Evolutionary conservation across 345 rosid genomes (phyloP), one percentile per base, ranked within the genome.

Genomic region (Psidium friedrichsthalianum): DNA sequence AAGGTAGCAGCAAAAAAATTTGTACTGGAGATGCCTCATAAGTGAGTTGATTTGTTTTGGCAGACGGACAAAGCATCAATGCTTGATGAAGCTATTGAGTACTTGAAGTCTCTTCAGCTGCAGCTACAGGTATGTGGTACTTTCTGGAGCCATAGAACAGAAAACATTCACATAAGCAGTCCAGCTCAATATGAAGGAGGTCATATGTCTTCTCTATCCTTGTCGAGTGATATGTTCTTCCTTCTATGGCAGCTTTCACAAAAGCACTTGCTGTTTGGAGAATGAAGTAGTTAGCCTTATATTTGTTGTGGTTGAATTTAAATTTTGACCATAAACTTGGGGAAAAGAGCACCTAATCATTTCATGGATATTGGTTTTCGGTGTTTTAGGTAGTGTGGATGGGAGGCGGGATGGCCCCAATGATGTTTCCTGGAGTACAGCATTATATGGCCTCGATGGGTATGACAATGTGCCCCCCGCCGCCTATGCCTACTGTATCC

Each of bases 11-110:
- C 25, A 36, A 69, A 69, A 64, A 64, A 51, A 51, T 11, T 21
- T 69, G 76, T 64, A 29, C 76, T 14, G 18, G 27, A 29, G 76
- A 51, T 59, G 49, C 86, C 86, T 20, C 11, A 25, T 47, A 25
- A 42, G 27, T 42, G 64, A 55, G 44, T 83, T 84, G 14, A 36
- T 74, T 53, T 15, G 42, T 84, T 85, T 86, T 69, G 83, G 89
- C 91, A 96, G 98, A 93, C 98, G 54, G 99, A 96, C 86, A 96
- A 96, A 89, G 98, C 98, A 86, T 96, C 98, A 25, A 94, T 96
- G 94, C 90, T 96, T 82, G 99, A 95, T 69, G 99, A 96, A 88
- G 98, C 98, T 54, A 96, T 96, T 57, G 95, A 95, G 58, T 96
- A 96, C 88, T 85, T 96, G 90, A 96, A 95, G 88, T 96, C 99